phyloP scores from a whole-genome alignment of 2,329 filamentous ascomycete genomes.

The Pyrenophora graminea region DNA sequence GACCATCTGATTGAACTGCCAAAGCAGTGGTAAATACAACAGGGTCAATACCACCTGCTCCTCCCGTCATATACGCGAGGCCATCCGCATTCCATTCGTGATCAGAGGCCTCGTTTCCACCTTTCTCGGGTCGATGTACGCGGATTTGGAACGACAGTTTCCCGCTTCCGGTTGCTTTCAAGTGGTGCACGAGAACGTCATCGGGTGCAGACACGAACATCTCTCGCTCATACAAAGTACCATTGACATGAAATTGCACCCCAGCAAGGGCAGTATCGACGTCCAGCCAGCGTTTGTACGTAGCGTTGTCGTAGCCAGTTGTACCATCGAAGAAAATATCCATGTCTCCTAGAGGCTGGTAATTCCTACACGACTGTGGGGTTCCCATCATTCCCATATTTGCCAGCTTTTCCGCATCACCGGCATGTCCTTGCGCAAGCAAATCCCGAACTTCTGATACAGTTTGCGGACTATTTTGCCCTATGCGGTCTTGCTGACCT shows the following conservation, averaged over 20 bases:
- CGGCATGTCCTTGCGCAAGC: constrained; percentile 1
- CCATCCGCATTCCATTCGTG: constrained; percentile 9
- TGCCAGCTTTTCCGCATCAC: constrained; percentile 7
- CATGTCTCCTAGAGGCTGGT: constrained; percentile 8
- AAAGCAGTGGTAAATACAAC: constrained; percentile 7
- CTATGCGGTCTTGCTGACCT: constrained; percentile 47
- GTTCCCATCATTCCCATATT: constrained; percentile 12
- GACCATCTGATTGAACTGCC: constrained; percentile 4
- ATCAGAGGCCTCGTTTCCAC: constrained; percentile 5
- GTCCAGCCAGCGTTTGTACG: constrained; percentile 8
- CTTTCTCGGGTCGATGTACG: constrained; percentile 8
- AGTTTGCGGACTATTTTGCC: constrained; percentile 5
- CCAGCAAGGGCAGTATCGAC: background rate
- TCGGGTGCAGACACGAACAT: constrained; percentile 9
- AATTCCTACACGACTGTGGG: constrained; percentile 1
- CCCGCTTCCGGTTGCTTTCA: constrained; percentile 1
- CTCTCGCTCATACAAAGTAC: constrained; percentile 6
- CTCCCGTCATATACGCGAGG: constrained; percentile 8
- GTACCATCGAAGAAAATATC: constrained; percentile 7
- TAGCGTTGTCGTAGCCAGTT: background rate
- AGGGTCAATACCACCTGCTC: constrained; percentile 2
- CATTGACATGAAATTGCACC: constrained; percentile 1
- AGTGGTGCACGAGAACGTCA: constrained; percentile 15
- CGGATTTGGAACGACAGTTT: constrained; percentile 9
- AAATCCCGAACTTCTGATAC: constrained; percentile 4